Conservation (phyloP, 345 rosid genomes). For the Toxicodendron radicans region DNA sequence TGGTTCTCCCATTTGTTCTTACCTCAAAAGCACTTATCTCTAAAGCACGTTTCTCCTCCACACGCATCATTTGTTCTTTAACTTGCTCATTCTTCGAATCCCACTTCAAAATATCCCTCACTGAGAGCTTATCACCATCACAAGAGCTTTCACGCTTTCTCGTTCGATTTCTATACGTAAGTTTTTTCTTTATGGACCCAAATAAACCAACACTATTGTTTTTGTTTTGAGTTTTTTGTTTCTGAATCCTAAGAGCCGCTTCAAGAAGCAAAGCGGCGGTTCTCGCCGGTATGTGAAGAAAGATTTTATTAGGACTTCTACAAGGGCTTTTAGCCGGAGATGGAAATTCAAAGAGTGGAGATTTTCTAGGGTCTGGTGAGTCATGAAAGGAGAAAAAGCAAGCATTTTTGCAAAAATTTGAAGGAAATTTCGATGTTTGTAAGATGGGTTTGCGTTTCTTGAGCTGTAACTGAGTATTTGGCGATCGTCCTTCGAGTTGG, state of each 20-base stretch:
- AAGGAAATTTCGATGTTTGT: slow-evolving; percentile 43
- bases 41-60: slow-evolving; percentile 31
- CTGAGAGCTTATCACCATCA: slow-evolving; percentile 34
- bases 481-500: slow-evolving; percentile 37
- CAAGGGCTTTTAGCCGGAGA: slow-evolving; percentile 50
- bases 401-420: slow-evolving; percentile 58
- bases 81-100: slow-evolving; percentile 33
- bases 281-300: slow-evolving; percentile 68
- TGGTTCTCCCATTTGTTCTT: slow-evolving; percentile 43
- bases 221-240: slow-evolving; percentile 30
- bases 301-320: slow-evolving; percentile 45
- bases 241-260: slow-evolving; percentile 79
- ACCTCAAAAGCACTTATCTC: slow-evolving; percentile 37
- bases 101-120: slow-evolving; percentile 52
- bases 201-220: slow-evolving; percentile 49
- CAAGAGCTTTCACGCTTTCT: slow-evolving; percentile 32
- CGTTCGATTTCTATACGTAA: slow-evolving; percentile 36
- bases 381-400: slow-evolving; percentile 64
- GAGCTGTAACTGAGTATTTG: slow-evolving; percentile 41
- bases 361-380: slow-evolving; percentile 65
- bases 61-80: slow-evolving; percentile 17
- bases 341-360: slow-evolving; percentile 68
- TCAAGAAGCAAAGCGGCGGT: slow-evolving; percentile 73
- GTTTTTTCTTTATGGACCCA: slow-evolving; percentile 65
- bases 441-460: slow-evolving; percentile 59